A percentile compares a stretch with the other conserved stretches of the same genome.
phyloP scores from a whole-genome alignment of 352 stramenopile species.

The Phytopythium vexans region DNA sequence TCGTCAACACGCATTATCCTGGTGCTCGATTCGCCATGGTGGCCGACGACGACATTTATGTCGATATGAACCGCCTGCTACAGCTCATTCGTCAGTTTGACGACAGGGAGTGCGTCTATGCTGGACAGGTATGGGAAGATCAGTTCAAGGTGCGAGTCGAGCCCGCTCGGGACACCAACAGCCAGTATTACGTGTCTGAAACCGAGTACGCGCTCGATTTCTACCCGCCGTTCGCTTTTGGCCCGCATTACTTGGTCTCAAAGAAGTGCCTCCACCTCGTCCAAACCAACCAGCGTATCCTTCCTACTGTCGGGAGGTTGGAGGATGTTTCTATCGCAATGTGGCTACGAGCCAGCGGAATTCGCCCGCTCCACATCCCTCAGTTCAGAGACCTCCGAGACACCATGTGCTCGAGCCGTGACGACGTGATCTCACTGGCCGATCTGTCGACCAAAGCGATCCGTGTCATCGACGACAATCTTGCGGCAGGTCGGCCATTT shows the following conservation, averaged over 20 bases:
- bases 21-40: constrained; percentile 40
- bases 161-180: constrained; percentile 19
- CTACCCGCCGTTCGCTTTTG: constrained; percentile 36
- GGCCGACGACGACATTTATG: constrained; percentile 60
- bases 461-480: constrained; percentile 19
- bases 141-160: constrained; percentile 8
- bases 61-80: constrained; percentile 24
- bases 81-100: constrained; percentile 1
- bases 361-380: constrained; percentile 11
- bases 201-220: constrained; percentile 25
- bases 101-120: constrained; percentile 16
- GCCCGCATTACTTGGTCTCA: constrained; percentile 52
- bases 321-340: constrained; percentile 37
- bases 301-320: constrained; percentile 21
- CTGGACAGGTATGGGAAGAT: constrained; percentile 26
- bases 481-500: not conserved
- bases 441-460: constrained; percentile 18
- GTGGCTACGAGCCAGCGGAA: constrained; percentile 38
- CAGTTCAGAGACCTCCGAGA: constrained; percentile 18
- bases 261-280: constrained; percentile 35
- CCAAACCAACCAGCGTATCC: constrained; percentile 16
- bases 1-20: constrained; percentile 10
- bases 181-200: constrained; percentile 32
- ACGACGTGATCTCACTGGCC: constrained; percentile 13
- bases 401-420: constrained; percentile 2